A percentile compares a stretch with the other conserved stretches of the same genome.
phyloP scores from a whole-genome alignment of 768 basidiomycete species.

The Sarcomyxa edulis region DNA sequence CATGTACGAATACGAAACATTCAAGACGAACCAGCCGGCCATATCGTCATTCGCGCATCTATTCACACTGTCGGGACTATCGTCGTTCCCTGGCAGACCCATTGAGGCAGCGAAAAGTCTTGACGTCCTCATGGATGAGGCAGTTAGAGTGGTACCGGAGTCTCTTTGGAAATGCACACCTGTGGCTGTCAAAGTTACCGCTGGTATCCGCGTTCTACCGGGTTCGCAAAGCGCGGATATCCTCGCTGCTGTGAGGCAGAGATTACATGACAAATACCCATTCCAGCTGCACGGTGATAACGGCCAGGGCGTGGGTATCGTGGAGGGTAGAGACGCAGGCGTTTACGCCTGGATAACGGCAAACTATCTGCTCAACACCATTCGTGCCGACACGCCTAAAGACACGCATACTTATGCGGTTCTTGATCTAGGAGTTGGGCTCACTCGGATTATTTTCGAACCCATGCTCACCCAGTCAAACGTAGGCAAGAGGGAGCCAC shows the following conservation, averaged over 20 bases:
- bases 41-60: too few relatives aligned
- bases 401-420: slow-evolving; percentile 72
- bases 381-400: slow-evolving; percentile 48
- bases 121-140: slow-evolving; percentile 76
- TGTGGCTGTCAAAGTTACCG: slow-evolving; percentile 88
- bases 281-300: slow-evolving; percentile 54
- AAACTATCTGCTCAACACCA: slow-evolving; percentile 82
- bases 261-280: slow-evolving; percentile 55
- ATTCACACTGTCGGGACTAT: too few relatives aligned
- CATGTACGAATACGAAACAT: slow-evolving; percentile 88
- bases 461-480: slow-evolving; percentile 50
- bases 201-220: slow-evolving; percentile 76
- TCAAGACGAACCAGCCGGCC: slow-evolving; percentile 73
- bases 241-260: slow-evolving; percentile 61
- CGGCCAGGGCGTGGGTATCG: slow-evolving; percentile 65
- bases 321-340: slow-evolving; percentile 95
- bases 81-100: slow-evolving; percentile 52
- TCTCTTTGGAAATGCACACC: slow-evolving; percentile 72
- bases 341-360: slow-evolving; percentile 99
- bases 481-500: too few relatives aligned
- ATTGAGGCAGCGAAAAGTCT: slow-evolving; percentile 72
- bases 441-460: slow-evolving; percentile 97
- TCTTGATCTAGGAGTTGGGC: slow-evolving; percentile 93
- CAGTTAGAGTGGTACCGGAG: slow-evolving; percentile 70
- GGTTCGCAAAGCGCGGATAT: slow-evolving; percentile 61